A percentile compares a stretch with the other conserved stretches of the same genome.
Evolutionary conservation across 176 grass and related monocot genomes (phyloP).

Genomic region (Olyra latifolia): DNA sequence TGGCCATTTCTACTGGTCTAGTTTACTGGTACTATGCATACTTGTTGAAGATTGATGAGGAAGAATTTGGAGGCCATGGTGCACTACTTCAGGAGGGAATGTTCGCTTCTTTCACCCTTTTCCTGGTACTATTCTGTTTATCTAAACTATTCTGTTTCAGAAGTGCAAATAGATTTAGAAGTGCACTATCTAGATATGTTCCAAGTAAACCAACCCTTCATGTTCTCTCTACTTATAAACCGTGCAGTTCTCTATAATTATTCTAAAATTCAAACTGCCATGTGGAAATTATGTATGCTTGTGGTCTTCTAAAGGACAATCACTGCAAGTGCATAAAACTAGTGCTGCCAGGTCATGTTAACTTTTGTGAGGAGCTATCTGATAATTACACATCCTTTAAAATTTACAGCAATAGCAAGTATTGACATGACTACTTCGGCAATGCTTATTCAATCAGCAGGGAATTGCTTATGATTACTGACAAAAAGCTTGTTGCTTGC

Average conservation of each 20-base stretch:
- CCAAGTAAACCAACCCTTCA: background rate
- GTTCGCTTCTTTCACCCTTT: constrained; percentile 92
- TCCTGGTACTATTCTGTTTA: constrained; percentile 76
- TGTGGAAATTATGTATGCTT: background rate
- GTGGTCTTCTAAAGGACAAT: background rate
- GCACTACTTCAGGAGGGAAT: constrained; percentile 92
- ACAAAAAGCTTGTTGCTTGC: constrained; percentile 25
- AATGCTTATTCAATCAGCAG: background rate
- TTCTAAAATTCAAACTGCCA: background rate
- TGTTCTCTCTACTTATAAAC: background rate
- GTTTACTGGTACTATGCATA: constrained; percentile 87
- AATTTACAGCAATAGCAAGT: background rate
- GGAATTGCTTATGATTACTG: background rate
- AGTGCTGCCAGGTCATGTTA: background rate
- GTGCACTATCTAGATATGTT: background rate
- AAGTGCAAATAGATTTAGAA: background rate
- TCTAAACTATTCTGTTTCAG: background rate
- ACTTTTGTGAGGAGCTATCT: background rate
- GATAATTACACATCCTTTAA: background rate
- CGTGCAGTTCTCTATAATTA: background rate
- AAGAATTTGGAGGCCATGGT: constrained; percentile 85
- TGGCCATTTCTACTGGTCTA: constrained; percentile 70
- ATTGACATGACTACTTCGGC: background rate
- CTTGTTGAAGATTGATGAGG: constrained; percentile 86
- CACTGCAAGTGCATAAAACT: background rate